These are phyloP conservation scores for Xylaria sp. DNA, from an alignment of 2,329 filamentous ascomycete genomes.

Conservation along the genomic window DNA sequence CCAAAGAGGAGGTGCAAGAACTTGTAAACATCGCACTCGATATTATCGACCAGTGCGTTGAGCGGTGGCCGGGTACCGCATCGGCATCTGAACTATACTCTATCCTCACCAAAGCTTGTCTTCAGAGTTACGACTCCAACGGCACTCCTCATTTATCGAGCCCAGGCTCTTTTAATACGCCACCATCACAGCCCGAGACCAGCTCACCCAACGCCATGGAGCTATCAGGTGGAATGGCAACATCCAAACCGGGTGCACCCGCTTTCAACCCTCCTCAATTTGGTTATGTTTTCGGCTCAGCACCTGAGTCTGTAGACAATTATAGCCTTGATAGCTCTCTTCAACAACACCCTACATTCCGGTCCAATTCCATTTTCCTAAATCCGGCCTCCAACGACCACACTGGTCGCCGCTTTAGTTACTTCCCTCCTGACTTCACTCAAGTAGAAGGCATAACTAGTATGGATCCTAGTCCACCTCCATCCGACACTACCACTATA, in stretches of 20 bases:
- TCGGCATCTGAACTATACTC: slow-evolving; percentile 86
- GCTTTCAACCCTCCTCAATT: slow-evolving; percentile 66
- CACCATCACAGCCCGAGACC: slow-evolving; percentile 61
- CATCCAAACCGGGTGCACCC: slow-evolving; percentile 50
- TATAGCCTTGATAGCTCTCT: slow-evolving; percentile 58
- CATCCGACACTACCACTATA: slow-evolving; percentile 45
- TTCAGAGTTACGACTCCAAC: slow-evolving; percentile 83
- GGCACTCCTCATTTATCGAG: slow-evolving; percentile 53
- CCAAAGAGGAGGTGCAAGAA: slow-evolving; percentile 78
- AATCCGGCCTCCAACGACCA: slow-evolving; percentile 66
- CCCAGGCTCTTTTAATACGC: slow-evolving; percentile 54
- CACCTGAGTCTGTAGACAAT: slow-evolving; percentile 63
- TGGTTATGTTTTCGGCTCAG: slow-evolving; percentile 67
- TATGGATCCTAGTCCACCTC: slow-evolving; percentile 48
- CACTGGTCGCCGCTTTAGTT: slow-evolving; percentile 69
- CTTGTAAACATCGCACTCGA: slow-evolving; percentile 80
- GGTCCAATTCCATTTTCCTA: slow-evolving; percentile 74
- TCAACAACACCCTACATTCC: slow-evolving; percentile 65
- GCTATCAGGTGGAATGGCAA: slow-evolving; percentile 51
- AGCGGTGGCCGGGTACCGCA: slow-evolving; percentile 90
- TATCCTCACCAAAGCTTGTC: slow-evolving; percentile 85
- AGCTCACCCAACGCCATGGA: slow-evolving; percentile 60
- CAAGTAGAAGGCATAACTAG: slow-evolving; percentile 50
- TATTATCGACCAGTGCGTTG: slow-evolving; percentile 81
- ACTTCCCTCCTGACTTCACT: slow-evolving; percentile 69